Evolutionary conservation across 2,329 filamentous ascomycete species (phyloP), one percentile per base, ranked within the genome.

Genomic region (Metarhizium humberi): DNA sequence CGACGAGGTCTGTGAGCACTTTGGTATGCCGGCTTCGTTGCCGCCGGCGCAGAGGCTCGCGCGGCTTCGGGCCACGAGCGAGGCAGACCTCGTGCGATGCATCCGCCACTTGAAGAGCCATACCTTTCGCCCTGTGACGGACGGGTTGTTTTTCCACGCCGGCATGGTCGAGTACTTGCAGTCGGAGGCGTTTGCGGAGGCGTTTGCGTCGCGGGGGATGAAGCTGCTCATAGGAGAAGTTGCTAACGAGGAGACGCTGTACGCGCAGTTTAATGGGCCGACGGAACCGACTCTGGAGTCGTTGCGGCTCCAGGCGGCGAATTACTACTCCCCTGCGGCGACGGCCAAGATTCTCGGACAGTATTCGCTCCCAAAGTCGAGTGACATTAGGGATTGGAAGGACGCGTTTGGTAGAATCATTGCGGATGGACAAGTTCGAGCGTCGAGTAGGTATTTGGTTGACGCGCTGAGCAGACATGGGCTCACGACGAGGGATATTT

Each of bases 61-160:
- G 10, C 42, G 25, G 8, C 51, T 53, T 16, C 18, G 51, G 13
- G 6, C n/a, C 10, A 18, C 38, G 4, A 11, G 16, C 18, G 20
- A 8, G 1, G 16, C 30, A 3, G 66, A 72, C 16, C 62, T 77
- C 2, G 59, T 72, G 2, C 57, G 58, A 3, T 66, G 67, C 0
- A 66, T 75, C 16, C 62, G 64, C n/a, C 59, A 71, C 8, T 60
- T 77, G 34, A 67, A 75, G 54, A 66, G 73, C 49, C 74, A 77
- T 57, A 77, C 74, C 0, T 77, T 76, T 64, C 70, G 75, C 2
- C 71, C 73, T 1, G 66, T 74, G 6, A 77, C 73, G 0, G 73
- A 77, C 50, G 66, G 67, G 7, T 36, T 69, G 1, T 76, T 77
- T 55, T 67, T 76, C 18, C 66, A 68, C 8, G 55, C 63, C 0